A percentile compares a stretch with the other conserved stretches of the same genome.
Conservation (phyloP, 148 eudicot genomes). For the Dianthus caryophyllus region DNA sequence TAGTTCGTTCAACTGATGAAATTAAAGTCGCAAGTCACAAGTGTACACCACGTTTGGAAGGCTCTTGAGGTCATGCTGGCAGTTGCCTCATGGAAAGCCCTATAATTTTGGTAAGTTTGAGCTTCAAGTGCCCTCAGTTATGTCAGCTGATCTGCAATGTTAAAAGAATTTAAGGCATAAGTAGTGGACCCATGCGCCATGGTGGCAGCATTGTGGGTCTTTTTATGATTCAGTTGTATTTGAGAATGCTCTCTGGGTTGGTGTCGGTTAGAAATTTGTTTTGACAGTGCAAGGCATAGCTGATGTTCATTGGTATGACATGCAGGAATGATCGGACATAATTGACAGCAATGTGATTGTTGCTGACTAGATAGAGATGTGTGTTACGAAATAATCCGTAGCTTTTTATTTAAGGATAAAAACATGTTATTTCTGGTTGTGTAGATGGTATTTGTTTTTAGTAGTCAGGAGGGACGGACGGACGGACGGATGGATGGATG, state of each 20-base stretch:
- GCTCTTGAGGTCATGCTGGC: not conserved
- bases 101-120: constrained; percentile 7
- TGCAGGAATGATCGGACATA: not conserved
- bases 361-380: not conserved
- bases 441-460: not conserved
- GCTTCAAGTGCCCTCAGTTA: not conserved
- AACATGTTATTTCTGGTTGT: not conserved
- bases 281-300: not conserved
- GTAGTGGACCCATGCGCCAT: not conserved
- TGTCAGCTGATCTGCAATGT: not conserved
- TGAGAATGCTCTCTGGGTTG: not conserved
- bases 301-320: not conserved
- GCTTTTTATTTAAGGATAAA: not conserved
- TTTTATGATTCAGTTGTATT: not conserved
- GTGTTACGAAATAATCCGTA: not conserved
- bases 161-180: not conserved
- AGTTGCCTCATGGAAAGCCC: not conserved
- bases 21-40: not conserved
- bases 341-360: not conserved
- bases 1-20: not conserved
- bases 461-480: not conserved
- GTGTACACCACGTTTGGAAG: too few species aligned
- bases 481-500: too few species aligned
- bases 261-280: not conserved
- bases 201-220: not conserved